Conservation (phyloP, 2,329 filamentous ascomycete genomes). For the Talaromyces piceae region DNA sequence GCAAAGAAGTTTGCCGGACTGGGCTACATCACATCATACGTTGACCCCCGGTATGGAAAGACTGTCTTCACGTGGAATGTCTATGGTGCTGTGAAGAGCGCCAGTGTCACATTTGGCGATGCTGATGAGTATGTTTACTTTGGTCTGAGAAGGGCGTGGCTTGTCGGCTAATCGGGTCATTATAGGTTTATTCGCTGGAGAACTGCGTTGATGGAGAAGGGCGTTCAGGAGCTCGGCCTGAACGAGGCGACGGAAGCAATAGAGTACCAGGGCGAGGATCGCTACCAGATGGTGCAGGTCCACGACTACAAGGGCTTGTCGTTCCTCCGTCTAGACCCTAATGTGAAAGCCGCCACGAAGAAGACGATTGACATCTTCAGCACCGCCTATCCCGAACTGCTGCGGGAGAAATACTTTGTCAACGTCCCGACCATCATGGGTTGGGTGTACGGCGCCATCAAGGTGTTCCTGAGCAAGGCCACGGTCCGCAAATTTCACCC, state of each 20-base stretch:
- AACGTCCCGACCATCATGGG: constrained; percentile 90
- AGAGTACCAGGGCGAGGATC: constrained; percentile 56
- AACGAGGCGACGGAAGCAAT: constrained; percentile 63
- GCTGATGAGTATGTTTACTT: constrained; percentile 61
- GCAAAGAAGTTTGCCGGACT: constrained; percentile 65
- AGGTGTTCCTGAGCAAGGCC: constrained; percentile 64
- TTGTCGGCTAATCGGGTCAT: not conserved
- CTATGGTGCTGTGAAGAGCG: constrained; percentile 78
- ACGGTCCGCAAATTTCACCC: constrained; percentile 75
- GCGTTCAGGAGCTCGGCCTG: constrained; percentile 66
- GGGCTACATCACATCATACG: constrained; percentile 72
- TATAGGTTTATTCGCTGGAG: constrained; percentile 81
- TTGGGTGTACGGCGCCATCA: constrained; percentile 71
- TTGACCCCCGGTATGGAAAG: constrained; percentile 44
- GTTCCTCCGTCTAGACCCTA: constrained; percentile 74
- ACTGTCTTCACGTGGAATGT: constrained; percentile 83
- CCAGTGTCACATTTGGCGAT: constrained; percentile 73
- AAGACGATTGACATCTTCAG: constrained; percentile 77
- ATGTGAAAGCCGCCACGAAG: constrained; percentile 66
- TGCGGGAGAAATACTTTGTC: constrained; percentile 90
- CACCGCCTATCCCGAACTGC: constrained; percentile 79
- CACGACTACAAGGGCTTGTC: constrained; percentile 88
- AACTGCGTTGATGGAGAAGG: constrained; percentile 81
- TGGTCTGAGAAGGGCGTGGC: not conserved
- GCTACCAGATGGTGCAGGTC: constrained; percentile 84